phyloP scores from a whole-genome alignment of 495 filamentous ascomycete species.

The Amorphotheca resinae region DNA sequence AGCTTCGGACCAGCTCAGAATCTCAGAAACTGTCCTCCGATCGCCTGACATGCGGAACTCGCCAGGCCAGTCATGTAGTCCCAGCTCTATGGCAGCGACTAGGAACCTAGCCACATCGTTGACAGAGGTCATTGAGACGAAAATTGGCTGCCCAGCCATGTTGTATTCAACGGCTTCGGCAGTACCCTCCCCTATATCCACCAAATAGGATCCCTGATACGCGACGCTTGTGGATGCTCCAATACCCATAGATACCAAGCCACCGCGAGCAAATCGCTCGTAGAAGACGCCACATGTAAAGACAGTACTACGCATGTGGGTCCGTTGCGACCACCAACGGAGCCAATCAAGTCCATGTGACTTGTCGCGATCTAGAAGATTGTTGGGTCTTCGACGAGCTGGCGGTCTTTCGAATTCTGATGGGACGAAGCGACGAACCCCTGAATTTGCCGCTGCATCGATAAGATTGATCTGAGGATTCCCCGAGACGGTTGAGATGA shows the following conservation, averaged over 20 bases:
- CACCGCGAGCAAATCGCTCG: constrained; percentile 57
- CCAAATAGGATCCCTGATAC: constrained; percentile 48
- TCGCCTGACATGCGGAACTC: constrained; percentile 55
- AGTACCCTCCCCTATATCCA: constrained; percentile 42
- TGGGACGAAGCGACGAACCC: constrained; percentile 58
- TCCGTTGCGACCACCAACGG: constrained; percentile 31
- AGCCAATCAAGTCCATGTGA: constrained; percentile 42
- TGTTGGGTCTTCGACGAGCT: constrained; percentile 25
- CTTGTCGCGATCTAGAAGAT: constrained; percentile 39
- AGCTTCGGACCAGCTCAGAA: constrained; percentile 25
- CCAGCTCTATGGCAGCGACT: constrained; percentile 46
- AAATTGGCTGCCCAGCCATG: constrained; percentile 33
- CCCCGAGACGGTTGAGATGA: constrained; percentile 62
- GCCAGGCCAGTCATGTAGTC: constrained; percentile 48
- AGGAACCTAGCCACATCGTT: constrained; percentile 56
- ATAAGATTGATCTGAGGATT: constrained; percentile 57
- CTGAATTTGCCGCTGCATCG: constrained; percentile 49
- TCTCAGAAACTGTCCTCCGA: constrained; percentile 38
- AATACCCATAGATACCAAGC: constrained; percentile 41
- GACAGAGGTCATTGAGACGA: constrained; percentile 52
- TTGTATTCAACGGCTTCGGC: constrained; percentile 46
- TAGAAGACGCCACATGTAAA: constrained; percentile 69
- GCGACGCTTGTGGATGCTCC: constrained; percentile 33
- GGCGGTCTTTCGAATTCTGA: constrained; percentile 61
- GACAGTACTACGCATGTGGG: constrained; percentile 47